Evolutionary conservation across 345 rosid genomes (phyloP), one percentile per base, ranked within the genome.

Genomic region (Gossypium stocksii): DNA sequence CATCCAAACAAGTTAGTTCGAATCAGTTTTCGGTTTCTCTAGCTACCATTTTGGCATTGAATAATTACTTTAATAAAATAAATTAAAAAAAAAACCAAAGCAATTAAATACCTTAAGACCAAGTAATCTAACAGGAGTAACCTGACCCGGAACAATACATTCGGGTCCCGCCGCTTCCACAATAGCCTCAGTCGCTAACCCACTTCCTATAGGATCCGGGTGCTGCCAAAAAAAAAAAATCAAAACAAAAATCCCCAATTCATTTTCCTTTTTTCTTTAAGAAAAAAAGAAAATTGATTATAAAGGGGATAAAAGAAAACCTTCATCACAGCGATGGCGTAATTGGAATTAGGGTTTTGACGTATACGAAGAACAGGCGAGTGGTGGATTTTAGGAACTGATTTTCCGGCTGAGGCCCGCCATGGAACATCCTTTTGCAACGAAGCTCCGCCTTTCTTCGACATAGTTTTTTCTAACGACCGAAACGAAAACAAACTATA

Each of bases 141-240:
- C 83, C 78, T 88, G 97, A 1, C 98, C 98, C 3, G 98, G 97
- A 25, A 94, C 90, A 63, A 89, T 82, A 70, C 97, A 92, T 74
- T 94, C 97, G 3, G 97, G 95, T 14, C 98, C 98, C 2, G 97
- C 98, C 9, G 97, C 83, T 84, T 94, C 97, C 25, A 94, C 87
- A 2, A 90, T 77, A 0, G 98, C 98, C 14, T 83, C 97, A 58
- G 77, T 76, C n/a, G 89, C 97, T 65, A 94, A 72, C 17, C 98
- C 97, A 80, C 83, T 87, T 56, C 93, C 97, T 5, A 94, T 80
- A 0, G 97, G 98, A 76, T 94, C 85, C 20, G 89, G 94, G 72
- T 89, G 90, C 97, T 89, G 82, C 79, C 5, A 34, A 34, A 34
- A 29, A 29, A 29, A 29, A 78, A 59, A 65, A 27, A 59, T 3